Evolutionary conservation across 2,329 filamentous ascomycete species (phyloP).

Genomic region (Penicillium vulpinum): DNA sequence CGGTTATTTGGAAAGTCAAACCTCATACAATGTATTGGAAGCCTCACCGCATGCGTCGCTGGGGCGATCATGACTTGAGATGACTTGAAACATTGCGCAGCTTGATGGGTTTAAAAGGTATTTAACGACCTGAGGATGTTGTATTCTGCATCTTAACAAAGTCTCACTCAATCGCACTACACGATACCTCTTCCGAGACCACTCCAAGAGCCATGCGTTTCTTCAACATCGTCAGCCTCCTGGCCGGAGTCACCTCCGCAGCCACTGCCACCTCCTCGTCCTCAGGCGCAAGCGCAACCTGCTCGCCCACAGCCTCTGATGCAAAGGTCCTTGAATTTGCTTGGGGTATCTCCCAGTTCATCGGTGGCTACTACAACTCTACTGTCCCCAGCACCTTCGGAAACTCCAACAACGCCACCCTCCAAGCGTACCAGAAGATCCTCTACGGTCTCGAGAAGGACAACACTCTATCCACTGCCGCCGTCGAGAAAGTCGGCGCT

Average conservation of each 20-base stretch:
- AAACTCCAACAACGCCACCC: constrained; percentile 17
- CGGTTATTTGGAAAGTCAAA: neutral
- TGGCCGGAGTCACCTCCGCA: constrained; percentile 19
- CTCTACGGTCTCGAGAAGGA: constrained; percentile 27
- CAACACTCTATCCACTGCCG: constrained; percentile 27
- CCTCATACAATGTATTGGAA: neutral
- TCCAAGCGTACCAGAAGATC: constrained; percentile 17
- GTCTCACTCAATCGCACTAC: too few relatives aligned
- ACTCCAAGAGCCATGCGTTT: constrained; percentile 20
- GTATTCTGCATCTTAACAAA: neutral
- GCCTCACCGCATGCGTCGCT: neutral
- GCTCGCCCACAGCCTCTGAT: constrained; percentile 24
- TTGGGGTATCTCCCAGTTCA: constrained; percentile 25
- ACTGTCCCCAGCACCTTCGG: constrained; percentile 25
- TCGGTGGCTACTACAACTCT: constrained; percentile 30
- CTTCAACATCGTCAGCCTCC: constrained; percentile 17
- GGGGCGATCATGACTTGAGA: neutral
- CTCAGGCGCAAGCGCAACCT: constrained; percentile 12
- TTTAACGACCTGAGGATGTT: neutral
- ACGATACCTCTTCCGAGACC: neutral
- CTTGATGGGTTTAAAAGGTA: neutral
- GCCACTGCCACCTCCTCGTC: constrained; percentile 14
- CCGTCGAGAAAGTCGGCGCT: constrained; percentile 22
- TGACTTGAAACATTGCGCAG: neutral
- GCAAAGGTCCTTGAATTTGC: constrained; percentile 24